phyloP scores from a whole-genome alignment of 495 filamentous ascomycete genomes.

The Letharia lupina region DNA sequence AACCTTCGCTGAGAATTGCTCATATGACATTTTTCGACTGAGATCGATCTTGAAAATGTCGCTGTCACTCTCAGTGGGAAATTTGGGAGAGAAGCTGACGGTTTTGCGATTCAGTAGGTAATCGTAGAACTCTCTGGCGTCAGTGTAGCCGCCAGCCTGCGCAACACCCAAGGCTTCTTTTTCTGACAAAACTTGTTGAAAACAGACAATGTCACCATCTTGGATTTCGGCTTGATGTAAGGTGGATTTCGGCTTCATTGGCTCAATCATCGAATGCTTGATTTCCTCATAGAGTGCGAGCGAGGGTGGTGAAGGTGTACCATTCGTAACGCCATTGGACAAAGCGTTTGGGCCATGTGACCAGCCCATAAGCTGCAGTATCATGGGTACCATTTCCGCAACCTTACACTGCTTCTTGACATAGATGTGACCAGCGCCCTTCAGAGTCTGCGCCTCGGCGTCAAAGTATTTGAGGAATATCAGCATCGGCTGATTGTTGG shows the following conservation, averaged over 20 bases:
- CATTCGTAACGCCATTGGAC: conserved; percentile 21
- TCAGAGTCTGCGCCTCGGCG: conserved; percentile 59
- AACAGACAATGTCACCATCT: conserved; percentile 94
- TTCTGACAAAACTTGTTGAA: conserved; percentile 62
- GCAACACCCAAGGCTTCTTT: conserved; percentile 42
- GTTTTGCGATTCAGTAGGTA: conserved; percentile 76
- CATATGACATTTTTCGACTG: conserved; percentile 83
- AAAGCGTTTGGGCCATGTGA: conserved; percentile 39
- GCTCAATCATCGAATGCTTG: conserved; percentile 93
- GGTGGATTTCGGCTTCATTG: conserved; percentile 81
- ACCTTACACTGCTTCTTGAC: conserved; percentile 81
- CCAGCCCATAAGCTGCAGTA: conserved; percentile 84
- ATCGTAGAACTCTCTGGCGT: conserved; percentile 83
- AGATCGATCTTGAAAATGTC: conserved; percentile 65
- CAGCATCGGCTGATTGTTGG: conserved; percentile 53
- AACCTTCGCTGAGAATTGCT: conserved; percentile 79
- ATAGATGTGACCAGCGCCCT: conserved; percentile 72
- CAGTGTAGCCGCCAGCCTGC: conserved; percentile 42
- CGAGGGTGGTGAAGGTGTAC: conserved; percentile 16
- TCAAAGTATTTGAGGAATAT: conserved; percentile 94
- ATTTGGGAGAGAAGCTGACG: conserved; percentile 58
- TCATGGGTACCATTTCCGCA: conserved; percentile 69
- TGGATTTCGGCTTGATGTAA: conserved; percentile 89
- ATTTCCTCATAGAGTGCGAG: conserved; percentile 85
- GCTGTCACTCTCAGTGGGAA: conserved; percentile 36